phyloP scores from a whole-genome alignment of 2,329 filamentous ascomycete genomes.

The Aspergillus niger region DNA sequence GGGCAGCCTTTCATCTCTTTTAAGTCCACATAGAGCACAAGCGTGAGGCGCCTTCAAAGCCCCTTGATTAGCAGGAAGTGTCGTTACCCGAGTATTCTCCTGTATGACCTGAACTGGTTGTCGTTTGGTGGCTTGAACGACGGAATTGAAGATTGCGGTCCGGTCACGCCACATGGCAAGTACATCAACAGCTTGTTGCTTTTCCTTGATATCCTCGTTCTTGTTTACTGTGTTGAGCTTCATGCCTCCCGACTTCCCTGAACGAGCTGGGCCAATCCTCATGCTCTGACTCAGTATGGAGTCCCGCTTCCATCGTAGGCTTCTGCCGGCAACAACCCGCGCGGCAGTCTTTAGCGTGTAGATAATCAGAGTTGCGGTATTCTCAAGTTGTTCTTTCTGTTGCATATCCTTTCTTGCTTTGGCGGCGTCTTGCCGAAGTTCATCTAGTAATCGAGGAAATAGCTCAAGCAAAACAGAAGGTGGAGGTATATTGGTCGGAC shows the following conservation, averaged over 20 bases:
- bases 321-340: conserved; percentile 81
- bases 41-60: conserved; percentile 71
- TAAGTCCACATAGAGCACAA: conserved; percentile 85
- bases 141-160: conserved; percentile 71
- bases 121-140: conserved; percentile 45
- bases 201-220: conserved; percentile 77
- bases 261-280: conserved; percentile 75
- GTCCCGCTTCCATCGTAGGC: conserved; percentile 88
- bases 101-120: conserved; percentile 67
- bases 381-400: conserved; percentile 30
- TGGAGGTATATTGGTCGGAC: conserved; percentile 85
- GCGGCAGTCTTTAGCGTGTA: conserved; percentile 60
- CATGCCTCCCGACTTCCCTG: conserved; percentile 77
- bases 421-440: conserved; percentile 66
- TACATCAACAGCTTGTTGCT: conserved; percentile 79
- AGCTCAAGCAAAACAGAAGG: conserved; percentile 78
- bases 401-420: conserved; percentile 63
- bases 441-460: conserved; percentile 70
- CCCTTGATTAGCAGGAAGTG: conserved; percentile 62
- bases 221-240: conserved; percentile 86
- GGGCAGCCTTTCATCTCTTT: conserved; percentile 77
- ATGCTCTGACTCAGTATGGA: conserved; percentile 81
- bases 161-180: conserved; percentile 73
- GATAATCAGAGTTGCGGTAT: conserved; percentile 29
- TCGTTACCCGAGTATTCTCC: conserved; percentile 68